phyloP scores from a whole-genome alignment of 2,329 filamentous ascomycete genomes.

The Neoscytalidium dimidiatum region DNA sequence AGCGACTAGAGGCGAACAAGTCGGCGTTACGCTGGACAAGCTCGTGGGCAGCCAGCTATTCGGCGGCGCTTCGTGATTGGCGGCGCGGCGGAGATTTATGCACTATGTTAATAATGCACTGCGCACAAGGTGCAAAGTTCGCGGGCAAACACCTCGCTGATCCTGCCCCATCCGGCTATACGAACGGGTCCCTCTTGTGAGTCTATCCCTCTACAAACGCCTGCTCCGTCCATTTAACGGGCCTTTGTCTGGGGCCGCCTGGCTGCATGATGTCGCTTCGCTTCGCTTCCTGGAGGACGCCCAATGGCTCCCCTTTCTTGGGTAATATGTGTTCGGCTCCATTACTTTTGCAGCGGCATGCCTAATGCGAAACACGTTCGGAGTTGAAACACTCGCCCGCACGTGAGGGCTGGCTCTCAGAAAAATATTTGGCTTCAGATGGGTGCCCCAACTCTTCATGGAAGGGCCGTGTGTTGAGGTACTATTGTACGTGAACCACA shows the following conservation, averaged over 20 bases:
- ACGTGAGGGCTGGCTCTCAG: too few species aligned
- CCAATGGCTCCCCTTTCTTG: conserved; percentile 5
- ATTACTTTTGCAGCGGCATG: too few species aligned
- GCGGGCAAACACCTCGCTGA: conserved; percentile 1
- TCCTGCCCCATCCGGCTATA: conserved; percentile 5
- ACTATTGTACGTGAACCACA: too few species aligned
- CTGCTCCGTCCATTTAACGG: conserved; percentile 4
- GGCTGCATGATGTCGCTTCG: conserved; percentile 11
- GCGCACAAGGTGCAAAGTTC: conserved; percentile 14
- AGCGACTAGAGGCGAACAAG: not conserved
- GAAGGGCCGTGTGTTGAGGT: too few species aligned
- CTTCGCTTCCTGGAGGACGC: not conserved
- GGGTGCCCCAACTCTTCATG: too few species aligned
- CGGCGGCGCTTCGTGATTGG: not conserved
- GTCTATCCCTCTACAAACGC: conserved; percentile 14
- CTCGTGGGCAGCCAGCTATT: not conserved
- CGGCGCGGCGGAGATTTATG: conserved; percentile 11
- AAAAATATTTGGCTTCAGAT: too few species aligned
- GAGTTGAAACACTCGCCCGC: too few species aligned
- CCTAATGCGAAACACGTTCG: too few species aligned
- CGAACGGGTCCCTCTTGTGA: conserved; percentile 2
- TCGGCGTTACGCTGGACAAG: not conserved
- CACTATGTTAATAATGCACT: conserved; percentile 17
- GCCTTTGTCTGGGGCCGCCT: conserved; percentile 2
- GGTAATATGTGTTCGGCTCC: too few species aligned